Conservation (phyloP, 2,329 filamentous ascomycete species). For the Capronia epimyces region DNA sequence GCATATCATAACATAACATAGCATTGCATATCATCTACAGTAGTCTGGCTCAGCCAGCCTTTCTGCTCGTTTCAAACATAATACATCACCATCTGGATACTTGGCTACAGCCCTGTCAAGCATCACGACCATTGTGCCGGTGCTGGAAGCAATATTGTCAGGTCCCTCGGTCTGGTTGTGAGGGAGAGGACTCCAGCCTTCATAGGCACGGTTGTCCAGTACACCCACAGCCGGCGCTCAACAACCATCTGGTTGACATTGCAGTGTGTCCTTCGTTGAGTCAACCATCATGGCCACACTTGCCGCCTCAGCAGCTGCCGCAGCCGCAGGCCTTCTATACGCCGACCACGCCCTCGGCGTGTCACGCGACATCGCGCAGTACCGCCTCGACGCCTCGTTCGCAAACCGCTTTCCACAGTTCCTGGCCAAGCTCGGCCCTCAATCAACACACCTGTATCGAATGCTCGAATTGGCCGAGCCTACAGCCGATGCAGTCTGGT, state of each 20-base stretch:
- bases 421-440: conserved; percentile 37
- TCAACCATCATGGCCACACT: conserved; percentile 16
- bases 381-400: conserved; percentile 35
- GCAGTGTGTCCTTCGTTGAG: not conserved
- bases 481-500: conserved; percentile 43
- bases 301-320: conserved; percentile 35
- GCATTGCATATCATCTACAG: too few species aligned
- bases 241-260: not conserved
- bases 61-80: too few species aligned
- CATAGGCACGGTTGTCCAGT: too few species aligned
- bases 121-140: too few species aligned
- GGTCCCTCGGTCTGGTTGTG: too few species aligned
- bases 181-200: too few species aligned
- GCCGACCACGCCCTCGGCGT: conserved; percentile 35
- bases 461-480: conserved; percentile 40
- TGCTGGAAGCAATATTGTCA: too few species aligned
- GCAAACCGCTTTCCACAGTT: conserved; percentile 35
- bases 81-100: too few species aligned
- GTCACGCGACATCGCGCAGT: conserved; percentile 36
- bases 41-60: too few species aligned
- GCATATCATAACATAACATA: too few species aligned
- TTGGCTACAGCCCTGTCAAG: too few species aligned
- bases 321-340: conserved; percentile 39
- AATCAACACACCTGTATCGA: conserved; percentile 38
- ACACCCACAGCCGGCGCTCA: too few species aligned